Conservation (phyloP, 2,329 filamentous ascomycete species). For the Trichophyton benhamiae region DNA sequence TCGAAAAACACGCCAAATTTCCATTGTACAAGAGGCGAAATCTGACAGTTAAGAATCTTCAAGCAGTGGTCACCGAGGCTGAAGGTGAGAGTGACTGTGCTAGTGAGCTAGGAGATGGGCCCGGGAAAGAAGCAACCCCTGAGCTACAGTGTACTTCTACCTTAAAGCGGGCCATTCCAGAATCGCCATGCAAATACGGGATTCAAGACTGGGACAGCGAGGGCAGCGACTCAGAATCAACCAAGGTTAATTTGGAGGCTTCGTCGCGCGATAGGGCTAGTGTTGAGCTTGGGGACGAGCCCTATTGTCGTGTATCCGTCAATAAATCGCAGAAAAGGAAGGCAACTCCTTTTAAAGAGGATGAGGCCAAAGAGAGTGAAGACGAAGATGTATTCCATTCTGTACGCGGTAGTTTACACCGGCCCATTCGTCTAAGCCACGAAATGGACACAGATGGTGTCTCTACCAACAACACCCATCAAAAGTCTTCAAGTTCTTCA, state of each 20-base stretch:
- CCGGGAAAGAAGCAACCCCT: background rate
- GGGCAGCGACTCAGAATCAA: background rate
- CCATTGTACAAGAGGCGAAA: constrained; percentile 28
- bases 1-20: constrained; percentile 21
- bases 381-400: background rate
- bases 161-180: background rate
- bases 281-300: constrained; percentile 14
- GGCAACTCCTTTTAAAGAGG: background rate
- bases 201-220: background rate
- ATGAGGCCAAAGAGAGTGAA: background rate
- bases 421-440: background rate
- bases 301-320: background rate
- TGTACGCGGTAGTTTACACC: background rate
- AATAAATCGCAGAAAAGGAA: background rate
- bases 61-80: constrained; percentile 20
- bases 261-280: background rate
- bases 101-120: background rate
- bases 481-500: background rate
- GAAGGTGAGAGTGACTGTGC: background rate
- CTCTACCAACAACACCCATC: background rate
- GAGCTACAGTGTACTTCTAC: background rate
- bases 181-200: background rate
- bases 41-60: constrained; percentile 23
- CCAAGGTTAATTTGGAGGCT: background rate
- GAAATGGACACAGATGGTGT: background rate